A percentile compares a stretch with the other conserved stretches of the same genome.
Conservation (phyloP, 2,329 filamentous ascomycete species). For the Fusarium mundagurra region DNA sequence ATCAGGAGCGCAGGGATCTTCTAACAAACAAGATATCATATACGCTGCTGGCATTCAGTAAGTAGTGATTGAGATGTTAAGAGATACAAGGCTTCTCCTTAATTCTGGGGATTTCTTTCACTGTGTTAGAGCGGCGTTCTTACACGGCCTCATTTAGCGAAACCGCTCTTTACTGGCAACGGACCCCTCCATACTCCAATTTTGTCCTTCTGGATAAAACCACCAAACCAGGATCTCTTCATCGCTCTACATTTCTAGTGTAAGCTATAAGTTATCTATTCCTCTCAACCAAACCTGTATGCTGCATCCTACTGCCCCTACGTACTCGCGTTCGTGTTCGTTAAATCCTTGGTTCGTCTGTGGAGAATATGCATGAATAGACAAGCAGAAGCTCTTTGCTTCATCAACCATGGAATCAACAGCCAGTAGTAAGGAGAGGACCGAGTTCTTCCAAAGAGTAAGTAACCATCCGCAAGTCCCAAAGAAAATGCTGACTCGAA, state of each 20-base stretch:
- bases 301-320: not conserved
- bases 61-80: not conserved
- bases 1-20: not conserved
- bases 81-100: not conserved
- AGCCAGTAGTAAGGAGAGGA: constrained; percentile 39
- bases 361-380: constrained; percentile 38
- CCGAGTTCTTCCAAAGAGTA: constrained; percentile 48
- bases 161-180: constrained; percentile 1
- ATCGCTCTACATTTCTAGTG: not conserved
- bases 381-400: constrained; percentile 30
- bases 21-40: not conserved
- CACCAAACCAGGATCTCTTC: constrained; percentile 1
- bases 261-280: not conserved
- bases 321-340: constrained; percentile 31
- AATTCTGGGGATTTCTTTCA: not conserved
- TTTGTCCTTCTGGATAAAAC: constrained; percentile 5
- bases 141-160: constrained; percentile 4
- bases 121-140: not conserved
- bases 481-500: constrained; percentile 3
- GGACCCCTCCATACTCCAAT: constrained; percentile 25
- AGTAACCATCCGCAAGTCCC: not conserved
- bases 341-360: constrained; percentile 13
- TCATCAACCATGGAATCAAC: constrained; percentile 42
- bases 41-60: not conserved
- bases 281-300: not conserved